phyloP scores from a whole-genome alignment of 805 yeast genomes.

The Schizosaccharomyces lindneri region DNA sequence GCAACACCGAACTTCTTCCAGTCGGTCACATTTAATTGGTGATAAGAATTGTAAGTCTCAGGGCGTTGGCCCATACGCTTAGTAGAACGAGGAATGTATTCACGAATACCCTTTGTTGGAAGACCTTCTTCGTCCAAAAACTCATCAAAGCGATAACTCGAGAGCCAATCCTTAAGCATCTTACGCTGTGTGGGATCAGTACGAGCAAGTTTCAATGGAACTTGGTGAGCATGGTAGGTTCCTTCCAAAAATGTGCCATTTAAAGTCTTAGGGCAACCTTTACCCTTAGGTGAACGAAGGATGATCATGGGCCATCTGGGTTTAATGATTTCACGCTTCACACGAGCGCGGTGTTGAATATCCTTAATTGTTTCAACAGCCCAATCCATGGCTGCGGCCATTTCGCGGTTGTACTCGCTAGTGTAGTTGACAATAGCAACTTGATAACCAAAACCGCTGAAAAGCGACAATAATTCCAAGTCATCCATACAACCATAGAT shows the following conservation, averaged over 20 bases:
- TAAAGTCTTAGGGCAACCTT: conserved; percentile 8
- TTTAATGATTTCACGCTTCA: conserved; percentile 6
- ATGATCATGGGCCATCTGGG: conserved; percentile 10
- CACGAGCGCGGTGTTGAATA: conserved; percentile 8
- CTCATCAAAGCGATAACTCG: conserved; percentile 6
- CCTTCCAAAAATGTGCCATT: conserved; percentile 8
- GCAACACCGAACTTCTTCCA: conserved; percentile 7
- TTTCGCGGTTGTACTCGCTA: conserved; percentile 4
- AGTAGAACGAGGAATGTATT: conserved; percentile 4
- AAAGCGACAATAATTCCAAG: conserved; percentile 7
- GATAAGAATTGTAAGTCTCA: conserved; percentile 7
- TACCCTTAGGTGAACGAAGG: conserved; percentile 10
- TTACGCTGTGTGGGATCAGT: conserved; percentile 6
- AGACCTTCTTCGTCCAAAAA: conserved; percentile 6
- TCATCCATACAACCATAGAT: conserved; percentile 8
- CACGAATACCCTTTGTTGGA: conserved; percentile 6
- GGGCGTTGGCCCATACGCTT: conserved; percentile 8
- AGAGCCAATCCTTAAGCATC: conserved; percentile 7
- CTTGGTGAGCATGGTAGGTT: conserved; percentile 9
- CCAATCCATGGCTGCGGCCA: conserved; percentile 9
- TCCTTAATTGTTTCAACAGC: conserved; percentile 6
- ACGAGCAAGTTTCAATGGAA: conserved; percentile 8
- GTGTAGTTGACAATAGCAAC: conserved; percentile 7
- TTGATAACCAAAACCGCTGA: conserved; percentile 9
- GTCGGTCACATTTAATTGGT: conserved; percentile 7